Conservation (phyloP, 2,329 filamentous ascomycete species). For the Pestalotiopsis sp. region DNA sequence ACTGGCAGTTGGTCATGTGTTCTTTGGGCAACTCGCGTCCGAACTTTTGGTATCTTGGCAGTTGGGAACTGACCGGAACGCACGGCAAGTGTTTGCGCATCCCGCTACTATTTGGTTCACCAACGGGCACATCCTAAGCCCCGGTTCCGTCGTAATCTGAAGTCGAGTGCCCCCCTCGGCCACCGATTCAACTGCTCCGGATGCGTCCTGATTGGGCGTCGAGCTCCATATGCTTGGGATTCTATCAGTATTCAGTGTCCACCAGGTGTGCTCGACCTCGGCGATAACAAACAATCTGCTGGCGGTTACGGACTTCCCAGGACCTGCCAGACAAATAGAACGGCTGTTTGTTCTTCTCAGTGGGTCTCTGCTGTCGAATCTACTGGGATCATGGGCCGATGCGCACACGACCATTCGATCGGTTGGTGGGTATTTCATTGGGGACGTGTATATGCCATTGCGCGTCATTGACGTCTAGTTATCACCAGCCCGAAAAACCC, state of each 20-base stretch:
- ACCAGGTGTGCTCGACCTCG: not conserved
- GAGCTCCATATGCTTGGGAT: not conserved
- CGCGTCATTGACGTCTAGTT: slow-evolving; percentile 9
- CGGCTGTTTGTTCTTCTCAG: not conserved
- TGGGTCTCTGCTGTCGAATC: not conserved
- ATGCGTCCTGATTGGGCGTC: not conserved
- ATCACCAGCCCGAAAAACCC: not conserved
- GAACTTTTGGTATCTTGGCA: not conserved
- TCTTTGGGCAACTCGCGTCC: not conserved
- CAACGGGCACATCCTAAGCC: not conserved
- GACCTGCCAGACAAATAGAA: not conserved
- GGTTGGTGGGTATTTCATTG: not conserved
- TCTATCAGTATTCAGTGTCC: not conserved
- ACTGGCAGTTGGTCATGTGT: not conserved
- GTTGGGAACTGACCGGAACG: not conserved
- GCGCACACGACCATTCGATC: not conserved
- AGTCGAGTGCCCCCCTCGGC: not conserved
- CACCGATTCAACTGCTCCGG: not conserved
- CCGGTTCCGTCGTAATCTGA: slow-evolving; percentile 2
- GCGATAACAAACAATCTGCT: not conserved
- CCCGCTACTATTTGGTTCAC: not conserved
- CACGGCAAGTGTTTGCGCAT: slow-evolving; percentile 1
- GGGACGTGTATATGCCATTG: slow-evolving; percentile 1
- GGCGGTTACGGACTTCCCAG: not conserved
- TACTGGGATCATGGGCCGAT: not conserved